phyloP scores from a whole-genome alignment of 2,329 filamentous ascomycete genomes.

The Tothia fuscella region DNA sequence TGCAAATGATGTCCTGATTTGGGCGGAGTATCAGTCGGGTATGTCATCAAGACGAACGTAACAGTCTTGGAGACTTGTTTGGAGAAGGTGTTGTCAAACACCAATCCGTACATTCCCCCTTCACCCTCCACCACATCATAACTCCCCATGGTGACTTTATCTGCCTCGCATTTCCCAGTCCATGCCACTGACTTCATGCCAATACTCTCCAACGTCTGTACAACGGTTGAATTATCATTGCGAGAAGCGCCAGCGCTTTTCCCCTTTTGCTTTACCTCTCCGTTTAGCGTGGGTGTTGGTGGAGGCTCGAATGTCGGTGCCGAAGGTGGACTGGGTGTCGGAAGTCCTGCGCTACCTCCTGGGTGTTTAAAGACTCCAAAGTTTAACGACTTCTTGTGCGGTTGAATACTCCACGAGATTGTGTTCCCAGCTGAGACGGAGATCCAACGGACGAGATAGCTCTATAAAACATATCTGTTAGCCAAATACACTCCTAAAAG shows the following conservation, averaged over 20 bases:
- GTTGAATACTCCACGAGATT: constrained; percentile 94
- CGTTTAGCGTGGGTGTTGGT: constrained; percentile 18
- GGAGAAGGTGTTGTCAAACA: constrained; percentile 98
- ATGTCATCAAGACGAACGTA: constrained; percentile 88
- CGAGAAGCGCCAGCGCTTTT: constrained; percentile 36
- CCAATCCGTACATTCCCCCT: constrained; percentile 87
- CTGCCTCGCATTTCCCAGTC: constrained; percentile 91
- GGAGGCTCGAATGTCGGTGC: constrained; percentile 28
- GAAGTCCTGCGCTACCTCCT: constrained; percentile 46
- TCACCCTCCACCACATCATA: constrained; percentile 65
- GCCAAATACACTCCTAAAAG: background rate
- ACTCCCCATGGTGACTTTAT: constrained; percentile 85
- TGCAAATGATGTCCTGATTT: constrained; percentile 61
- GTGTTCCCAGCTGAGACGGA: constrained; percentile 82
- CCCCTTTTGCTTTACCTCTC: constrained; percentile 36
- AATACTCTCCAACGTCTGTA: constrained; percentile 50
- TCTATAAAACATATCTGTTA: constrained; percentile 41
- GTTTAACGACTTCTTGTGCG: constrained; percentile 96
- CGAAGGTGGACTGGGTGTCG: constrained; percentile 26
- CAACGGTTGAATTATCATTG: constrained; percentile 60
- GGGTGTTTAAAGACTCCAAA: constrained; percentile 98
- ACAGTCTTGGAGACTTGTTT: constrained; percentile 85
- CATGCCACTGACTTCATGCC: constrained; percentile 57
- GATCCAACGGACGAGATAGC: constrained; percentile 96
- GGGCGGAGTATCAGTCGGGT: constrained; percentile 70